A percentile compares a stretch with the other conserved stretches of the same genome.
These are phyloP conservation scores for Trametes maxima DNA, from an alignment of 768 basidiomycete genomes.

Conservation along the genomic window DNA sequence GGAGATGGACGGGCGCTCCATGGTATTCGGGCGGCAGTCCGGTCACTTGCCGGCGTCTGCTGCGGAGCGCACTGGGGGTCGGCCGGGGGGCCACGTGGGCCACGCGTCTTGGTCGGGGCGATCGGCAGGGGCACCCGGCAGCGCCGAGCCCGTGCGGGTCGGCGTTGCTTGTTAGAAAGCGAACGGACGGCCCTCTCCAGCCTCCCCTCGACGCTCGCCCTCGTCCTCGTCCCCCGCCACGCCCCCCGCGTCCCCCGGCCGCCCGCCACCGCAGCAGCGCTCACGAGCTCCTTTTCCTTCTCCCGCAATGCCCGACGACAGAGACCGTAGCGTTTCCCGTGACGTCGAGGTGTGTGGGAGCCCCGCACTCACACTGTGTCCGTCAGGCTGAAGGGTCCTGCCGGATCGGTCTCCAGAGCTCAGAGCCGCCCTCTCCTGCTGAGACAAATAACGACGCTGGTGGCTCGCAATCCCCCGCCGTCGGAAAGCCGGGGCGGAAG, in stretches of 20 bases:
- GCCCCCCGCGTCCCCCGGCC: not conserved
- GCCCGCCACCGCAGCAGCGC: not conserved
- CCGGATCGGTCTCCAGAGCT: constrained; percentile 47
- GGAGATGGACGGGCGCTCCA: constrained; percentile 16
- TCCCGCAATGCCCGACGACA: constrained; percentile 47
- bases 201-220: not conserved
- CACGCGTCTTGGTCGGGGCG: constrained; percentile 4
- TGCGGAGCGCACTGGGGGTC: not conserved
- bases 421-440: constrained; percentile 62
- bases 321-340: constrained; percentile 67
- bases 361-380: constrained; percentile 3
- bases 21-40: constrained; percentile 2
- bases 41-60: not conserved
- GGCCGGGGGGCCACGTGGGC: constrained; percentile 8
- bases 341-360: constrained; percentile 52
- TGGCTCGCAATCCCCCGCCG: constrained; percentile 16
- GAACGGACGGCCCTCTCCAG: constrained; percentile 8
- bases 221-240: not conserved
- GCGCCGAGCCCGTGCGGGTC: constrained; percentile 21
- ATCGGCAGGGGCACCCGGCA: constrained; percentile 15
- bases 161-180: constrained; percentile 23
- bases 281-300: not conserved
- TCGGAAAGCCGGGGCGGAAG: constrained; percentile 74
- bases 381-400: constrained; percentile 1
- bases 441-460: constrained; percentile 25